These are phyloP conservation scores for Wickerhamiella galacta DNA, from an alignment of 805 yeast genomes.

Conservation along the genomic window DNA sequence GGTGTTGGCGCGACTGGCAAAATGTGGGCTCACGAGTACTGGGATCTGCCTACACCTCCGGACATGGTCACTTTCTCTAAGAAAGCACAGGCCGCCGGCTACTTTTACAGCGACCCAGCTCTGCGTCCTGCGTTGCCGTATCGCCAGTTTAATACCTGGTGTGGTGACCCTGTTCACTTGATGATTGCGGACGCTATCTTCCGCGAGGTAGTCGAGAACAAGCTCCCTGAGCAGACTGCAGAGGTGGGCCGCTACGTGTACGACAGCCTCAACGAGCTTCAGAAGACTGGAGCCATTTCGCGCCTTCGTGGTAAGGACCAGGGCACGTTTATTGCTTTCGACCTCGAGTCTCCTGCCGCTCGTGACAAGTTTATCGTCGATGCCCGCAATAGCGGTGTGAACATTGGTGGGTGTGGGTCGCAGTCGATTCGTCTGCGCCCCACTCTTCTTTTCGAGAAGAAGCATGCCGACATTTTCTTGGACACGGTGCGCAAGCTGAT, in stretches of 20 bases:
- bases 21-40: conserved; percentile 82
- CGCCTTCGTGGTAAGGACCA: conserved; percentile 59
- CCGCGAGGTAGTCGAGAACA: conserved; percentile 43
- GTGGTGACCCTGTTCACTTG: conserved; percentile 77
- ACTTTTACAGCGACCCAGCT: conserved; percentile 60
- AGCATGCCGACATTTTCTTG: conserved; percentile 58
- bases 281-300: conserved; percentile 36
- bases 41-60: conserved; percentile 56
- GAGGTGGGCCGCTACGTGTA: conserved; percentile 55
- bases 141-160: conserved; percentile 89
- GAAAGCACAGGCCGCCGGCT: conserved; percentile 82
- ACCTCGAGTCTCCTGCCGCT: conserved; percentile 33
- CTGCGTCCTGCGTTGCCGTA: conserved; percentile 61
- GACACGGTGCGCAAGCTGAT: conserved; percentile 26
- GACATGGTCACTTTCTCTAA: conserved; percentile 77
- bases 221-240: conserved; percentile 37
- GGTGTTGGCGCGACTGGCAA: conserved; percentile 80
- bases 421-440: conserved; percentile 70
- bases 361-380: conserved; percentile 47
- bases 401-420: conserved; percentile 76
- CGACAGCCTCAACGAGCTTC: conserved; percentile 35
- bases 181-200: conserved; percentile 60
- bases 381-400: conserved; percentile 50
- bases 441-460: conserved; percentile 56
- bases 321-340: conserved; percentile 78